Base-by-base conservation (phyloP, 2,329 filamentous ascomycete species). In the Cladophialophora carrionii region DNA sequence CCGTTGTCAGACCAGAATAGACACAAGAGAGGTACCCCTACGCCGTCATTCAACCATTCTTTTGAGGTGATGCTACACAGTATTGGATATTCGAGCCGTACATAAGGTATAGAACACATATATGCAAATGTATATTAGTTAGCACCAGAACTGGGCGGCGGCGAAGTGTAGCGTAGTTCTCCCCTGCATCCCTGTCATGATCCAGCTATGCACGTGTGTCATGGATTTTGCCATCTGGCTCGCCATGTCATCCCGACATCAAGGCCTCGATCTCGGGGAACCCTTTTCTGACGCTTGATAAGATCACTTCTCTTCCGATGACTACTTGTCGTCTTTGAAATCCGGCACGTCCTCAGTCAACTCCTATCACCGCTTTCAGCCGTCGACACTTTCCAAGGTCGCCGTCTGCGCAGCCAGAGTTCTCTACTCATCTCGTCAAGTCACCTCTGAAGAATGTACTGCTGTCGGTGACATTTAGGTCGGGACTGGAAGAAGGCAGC, bases 221-320 rank as follows among this genome's bases (percentile, higher is more conserved):
- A 29, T 29, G 3, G 26, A 29, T 29, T 29, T 29, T 29, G 26
- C 6, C 26, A 29, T 6, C 26, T 6, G 26, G 26, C 26, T 29
- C 24, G 17, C 46, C 46, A 32, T 53, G 57, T 61, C 57, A 61
- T 61, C 57, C 34, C 48, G 48, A n/a, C 52, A 46, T 26, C 48
- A 34, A 29, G 46, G 24, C 32, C 20, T 53, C 26, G 26, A 29
- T 6, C 26, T 6, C 26, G 3, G 26, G 37, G 49, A 53, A 22
- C 46, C 57, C 24, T 52, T 31, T 61, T 41, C 57, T 53, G 46
- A 61, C 10, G 22, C 20, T 32, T 43, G 49, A 48, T 37, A 61
- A 51, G 49, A 31, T 43, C 48, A 17, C 57, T 41, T 51, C 48
- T 52, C 34, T 53, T n/a, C 14, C 53, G 17, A 29, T n/a, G 57